Evolutionary conservation across 2,329 filamentous ascomycete genomes (phyloP).

Genomic region (Venturiaceae sp.): DNA sequence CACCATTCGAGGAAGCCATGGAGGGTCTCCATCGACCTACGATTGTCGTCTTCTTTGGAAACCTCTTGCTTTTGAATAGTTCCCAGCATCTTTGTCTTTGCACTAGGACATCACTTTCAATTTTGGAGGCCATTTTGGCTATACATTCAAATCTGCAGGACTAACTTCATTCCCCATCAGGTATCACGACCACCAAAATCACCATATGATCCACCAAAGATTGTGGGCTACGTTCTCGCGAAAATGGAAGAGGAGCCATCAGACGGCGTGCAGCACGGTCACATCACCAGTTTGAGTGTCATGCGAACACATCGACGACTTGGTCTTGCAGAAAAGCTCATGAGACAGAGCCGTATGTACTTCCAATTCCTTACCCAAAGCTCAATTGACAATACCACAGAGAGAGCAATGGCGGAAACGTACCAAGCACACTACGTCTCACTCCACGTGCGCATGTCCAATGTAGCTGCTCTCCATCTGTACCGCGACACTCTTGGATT

Average conservation of each 20-base stretch:
- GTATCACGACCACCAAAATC: slow-evolving; percentile 68
- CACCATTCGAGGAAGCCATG: too few relatives aligned
- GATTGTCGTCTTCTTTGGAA: too few relatives aligned
- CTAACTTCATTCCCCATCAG: slow-evolving; percentile 16
- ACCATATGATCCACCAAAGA: slow-evolving; percentile 86
- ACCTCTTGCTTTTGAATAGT: too few relatives aligned
- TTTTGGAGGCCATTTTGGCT: too few relatives aligned
- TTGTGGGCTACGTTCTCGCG: slow-evolving; percentile 96
- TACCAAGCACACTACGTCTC: slow-evolving; percentile 89
- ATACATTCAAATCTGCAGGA: neutral
- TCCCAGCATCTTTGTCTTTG: too few relatives aligned
- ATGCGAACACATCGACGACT: slow-evolving; percentile 91
- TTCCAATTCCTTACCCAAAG: neutral
- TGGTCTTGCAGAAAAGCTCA: slow-evolving; percentile 92
- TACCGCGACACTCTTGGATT: slow-evolving; percentile 92
- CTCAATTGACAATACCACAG: slow-evolving; percentile 30
- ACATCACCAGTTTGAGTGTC: slow-evolving; percentile 90
- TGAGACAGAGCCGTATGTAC: slow-evolving; percentile 83
- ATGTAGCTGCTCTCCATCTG: slow-evolving; percentile 79
- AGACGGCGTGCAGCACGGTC: slow-evolving; percentile 85
- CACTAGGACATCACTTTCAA: too few relatives aligned
- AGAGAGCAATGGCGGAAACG: slow-evolving; percentile 93
- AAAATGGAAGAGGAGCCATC: slow-evolving; percentile 99
- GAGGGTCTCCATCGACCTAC: too few relatives aligned
- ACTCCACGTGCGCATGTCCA: slow-evolving; percentile 90